Evolutionary conservation across 2,329 filamentous ascomycete species (phyloP).

Genomic region (Pestalotiopsis sp.): DNA sequence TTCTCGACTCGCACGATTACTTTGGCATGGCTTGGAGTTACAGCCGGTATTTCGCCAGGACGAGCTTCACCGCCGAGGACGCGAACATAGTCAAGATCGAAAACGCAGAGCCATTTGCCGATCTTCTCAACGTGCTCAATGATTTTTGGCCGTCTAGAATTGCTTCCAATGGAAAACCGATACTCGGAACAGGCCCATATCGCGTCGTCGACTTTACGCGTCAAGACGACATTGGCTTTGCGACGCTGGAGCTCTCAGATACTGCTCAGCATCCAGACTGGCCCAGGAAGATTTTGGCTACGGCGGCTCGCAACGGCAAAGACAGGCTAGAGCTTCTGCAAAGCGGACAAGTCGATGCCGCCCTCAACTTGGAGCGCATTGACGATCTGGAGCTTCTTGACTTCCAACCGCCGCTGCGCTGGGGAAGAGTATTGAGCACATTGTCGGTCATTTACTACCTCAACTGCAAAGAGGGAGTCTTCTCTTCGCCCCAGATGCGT

Average conservation of each 20-base stretch:
- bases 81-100: background rate
- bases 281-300: no score
- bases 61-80: background rate
- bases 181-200: constrained; percentile 13
- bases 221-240: background rate
- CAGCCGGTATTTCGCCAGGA: constrained; percentile 4
- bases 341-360: background rate
- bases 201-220: background rate
- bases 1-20: constrained; percentile 6
- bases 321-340: no score
- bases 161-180: background rate
- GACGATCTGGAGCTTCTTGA: background rate
- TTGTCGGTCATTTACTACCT: constrained; percentile 12
- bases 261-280: background rate
- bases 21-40: constrained; percentile 16
- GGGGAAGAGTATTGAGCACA: constrained; percentile 2
- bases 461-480: constrained; percentile 9
- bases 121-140: constrained; percentile 5
- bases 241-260: background rate
- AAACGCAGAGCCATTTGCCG: constrained; percentile 7
- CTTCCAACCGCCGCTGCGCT: background rate
- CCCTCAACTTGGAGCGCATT: constrained; percentile 8
- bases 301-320: no score
- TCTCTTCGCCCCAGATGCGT: constrained; percentile 2
- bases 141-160: constrained; percentile 8